Conservation (phyloP, 495 filamentous ascomycete species). For the Glutinoglossum americanum region DNA sequence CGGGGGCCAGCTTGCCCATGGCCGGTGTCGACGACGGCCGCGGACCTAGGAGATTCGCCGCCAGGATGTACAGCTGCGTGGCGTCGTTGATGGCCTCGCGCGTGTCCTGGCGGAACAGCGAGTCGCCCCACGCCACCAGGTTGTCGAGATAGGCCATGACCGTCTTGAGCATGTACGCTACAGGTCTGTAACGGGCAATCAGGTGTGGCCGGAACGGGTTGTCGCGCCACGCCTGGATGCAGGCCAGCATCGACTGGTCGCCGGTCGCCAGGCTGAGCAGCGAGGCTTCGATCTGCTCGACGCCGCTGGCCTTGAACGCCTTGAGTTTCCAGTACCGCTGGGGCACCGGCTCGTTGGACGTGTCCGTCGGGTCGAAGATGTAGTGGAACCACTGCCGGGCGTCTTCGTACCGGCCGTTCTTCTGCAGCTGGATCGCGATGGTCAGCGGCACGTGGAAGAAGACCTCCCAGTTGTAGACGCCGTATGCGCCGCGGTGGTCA, state of each 20-base stretch:
- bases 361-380: conserved; percentile 21
- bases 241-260: too few species aligned
- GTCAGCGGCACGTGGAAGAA: conserved; percentile 14
- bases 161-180: conserved; percentile 17
- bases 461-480: conserved; percentile 19
- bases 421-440: conserved; percentile 8
- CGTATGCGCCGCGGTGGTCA: too few species aligned
- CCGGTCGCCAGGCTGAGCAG: not conserved
- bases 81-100: conserved; percentile 17
- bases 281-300: not conserved
- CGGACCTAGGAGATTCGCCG: conserved; percentile 17
- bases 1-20: not conserved
- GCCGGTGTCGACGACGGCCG: conserved; percentile 7
- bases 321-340: too few species aligned
- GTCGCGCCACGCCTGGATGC: conserved; percentile 10
- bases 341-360: too few species aligned
- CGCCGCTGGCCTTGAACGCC: not conserved
- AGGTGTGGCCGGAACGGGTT: conserved; percentile 11
- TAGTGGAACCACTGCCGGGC: conserved; percentile 12
- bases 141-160: conserved; percentile 19
- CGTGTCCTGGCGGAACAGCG: conserved; percentile 17
- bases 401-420: conserved; percentile 14
- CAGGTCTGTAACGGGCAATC: conserved; percentile 12
- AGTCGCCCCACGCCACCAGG: conserved; percentile 17
- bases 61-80: conserved; percentile 17